Evolutionary conservation across 768 basidiomycete genomes (phyloP).

Genomic region (Lactarius sanguifluus): DNA sequence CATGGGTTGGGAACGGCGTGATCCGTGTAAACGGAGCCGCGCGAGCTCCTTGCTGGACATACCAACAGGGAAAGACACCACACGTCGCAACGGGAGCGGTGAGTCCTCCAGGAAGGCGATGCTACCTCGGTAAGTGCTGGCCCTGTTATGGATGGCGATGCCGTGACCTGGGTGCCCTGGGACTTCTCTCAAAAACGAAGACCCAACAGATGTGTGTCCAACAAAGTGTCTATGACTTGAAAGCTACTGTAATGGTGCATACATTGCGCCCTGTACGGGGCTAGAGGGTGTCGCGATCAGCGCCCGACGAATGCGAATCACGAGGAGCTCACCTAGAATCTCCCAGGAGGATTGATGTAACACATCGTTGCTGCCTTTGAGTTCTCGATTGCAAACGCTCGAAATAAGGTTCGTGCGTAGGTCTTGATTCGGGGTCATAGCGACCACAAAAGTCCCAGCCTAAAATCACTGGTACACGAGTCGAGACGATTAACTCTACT

Average conservation of each 20-base stretch:
- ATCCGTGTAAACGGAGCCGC: neutral
- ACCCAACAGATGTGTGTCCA: neutral
- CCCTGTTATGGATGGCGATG: neutral
- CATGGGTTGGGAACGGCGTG: neutral
- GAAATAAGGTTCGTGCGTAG: constrained; percentile 11
- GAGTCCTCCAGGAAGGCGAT: neutral
- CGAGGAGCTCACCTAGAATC: neutral
- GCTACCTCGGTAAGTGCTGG: neutral
- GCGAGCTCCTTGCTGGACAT: neutral
- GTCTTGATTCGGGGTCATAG: constrained; percentile 2
- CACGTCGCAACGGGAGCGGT: neutral
- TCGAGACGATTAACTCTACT: neutral
- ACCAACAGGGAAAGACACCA: neutral
- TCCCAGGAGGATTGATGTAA: no score
- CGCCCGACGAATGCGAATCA: neutral
- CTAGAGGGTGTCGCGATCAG: neutral
- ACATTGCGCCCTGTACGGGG: neutral
- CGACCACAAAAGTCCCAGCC: constrained; percentile 20
- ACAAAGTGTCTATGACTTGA: neutral
- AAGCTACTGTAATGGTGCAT: neutral
- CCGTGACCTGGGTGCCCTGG: neutral
- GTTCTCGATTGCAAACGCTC: neutral
- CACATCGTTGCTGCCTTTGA: neutral
- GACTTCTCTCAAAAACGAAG: neutral
- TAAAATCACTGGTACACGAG: constrained; percentile 1